Conservation (phyloP, 1,139 yeast genomes). For the Taiozyma onychis region DNA sequence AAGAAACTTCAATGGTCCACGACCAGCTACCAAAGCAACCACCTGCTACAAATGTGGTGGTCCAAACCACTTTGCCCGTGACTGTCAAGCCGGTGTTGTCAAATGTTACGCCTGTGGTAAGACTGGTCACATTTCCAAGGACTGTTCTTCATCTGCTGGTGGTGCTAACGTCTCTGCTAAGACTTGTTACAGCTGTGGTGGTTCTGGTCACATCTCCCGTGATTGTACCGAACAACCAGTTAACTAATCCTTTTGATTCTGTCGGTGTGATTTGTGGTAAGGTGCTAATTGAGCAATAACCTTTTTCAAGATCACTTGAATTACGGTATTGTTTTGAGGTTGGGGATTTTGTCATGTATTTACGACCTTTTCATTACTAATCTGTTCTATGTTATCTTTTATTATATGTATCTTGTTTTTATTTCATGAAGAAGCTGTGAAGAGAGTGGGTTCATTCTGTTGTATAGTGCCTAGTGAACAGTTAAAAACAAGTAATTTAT, state of each 20-base stretch:
- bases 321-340: slow-evolving; percentile 5
- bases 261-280: slow-evolving; percentile 2
- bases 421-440: neutral
- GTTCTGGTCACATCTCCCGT: slow-evolving; percentile 86
- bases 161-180: slow-evolving; percentile 37
- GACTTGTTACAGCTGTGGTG: slow-evolving; percentile 87
- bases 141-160: slow-evolving; percentile 51
- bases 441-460: neutral
- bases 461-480: neutral
- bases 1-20: slow-evolving; percentile 15
- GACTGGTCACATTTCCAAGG: slow-evolving; percentile 83
- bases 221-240: slow-evolving; percentile 54
- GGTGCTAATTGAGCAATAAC: slow-evolving; percentile 3
- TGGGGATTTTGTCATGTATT: slow-evolving; percentile 13
- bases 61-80: slow-evolving; percentile 89
- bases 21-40: slow-evolving; percentile 37
- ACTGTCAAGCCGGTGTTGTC: slow-evolving; percentile 71
- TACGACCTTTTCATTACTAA: slow-evolving; percentile 11
- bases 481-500: neutral
- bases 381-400: slow-evolving; percentile 6
- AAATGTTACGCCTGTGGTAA: slow-evolving; percentile 93
- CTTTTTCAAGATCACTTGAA: neutral
- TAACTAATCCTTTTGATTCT: neutral
- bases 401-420: neutral
- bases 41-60: slow-evolving; percentile 92